Evolutionary conservation across 345 rosid species (phyloP), one percentile per base, ranked within the genome.

Genomic region (Brassica carinata): DNA sequence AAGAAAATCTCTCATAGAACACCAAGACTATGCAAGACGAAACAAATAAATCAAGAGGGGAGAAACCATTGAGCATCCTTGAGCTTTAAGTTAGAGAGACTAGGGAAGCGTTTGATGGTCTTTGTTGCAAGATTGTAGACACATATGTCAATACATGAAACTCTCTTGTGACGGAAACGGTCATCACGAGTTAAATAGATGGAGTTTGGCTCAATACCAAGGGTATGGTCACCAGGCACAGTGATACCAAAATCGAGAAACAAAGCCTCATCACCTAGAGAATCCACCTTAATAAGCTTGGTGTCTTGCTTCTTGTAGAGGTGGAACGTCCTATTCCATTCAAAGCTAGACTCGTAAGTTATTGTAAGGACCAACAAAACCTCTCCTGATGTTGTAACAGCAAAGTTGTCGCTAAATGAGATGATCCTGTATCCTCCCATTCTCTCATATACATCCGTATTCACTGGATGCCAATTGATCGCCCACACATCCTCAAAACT

Each of bases 231-330:
- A 55, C 10, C 23, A 51, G 57, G 57, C 57, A 67, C 71, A 4
- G 31, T 27, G 31, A 40, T 67, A 40, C 57, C 33, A 17, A 23
- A 38, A 67, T 67, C 57, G 0, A 67, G 18, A 68, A 68, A 43
- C 10, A 68, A n/a, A 6, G 68, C 68, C 26, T 64, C 33, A 23
- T 68, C 72, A 6, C 57, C 72, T 19, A 68, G 55, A 26, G 33
- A 40, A 23, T 23, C 61, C 23, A 55, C 23, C 61, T 55, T 8
- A 55, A 55, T 7, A 55, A 55, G 2, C 23, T 17, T 17, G 17
- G 15, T 13, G 23, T 55, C 23, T 55, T 15, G 8, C 18, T 6
- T 7, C 61, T 55, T 17, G 23, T 55, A 55, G 61, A 55, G 61
- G 61, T 55, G 61, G n/a, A 55, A 55, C 61, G 17, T 55, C 61